A percentile compares a stretch with the other conserved stretches of the same genome.
These are phyloP conservation scores for Mycena metata DNA, from an alignment of 768 basidiomycete genomes.

Conservation along the genomic window DNA sequence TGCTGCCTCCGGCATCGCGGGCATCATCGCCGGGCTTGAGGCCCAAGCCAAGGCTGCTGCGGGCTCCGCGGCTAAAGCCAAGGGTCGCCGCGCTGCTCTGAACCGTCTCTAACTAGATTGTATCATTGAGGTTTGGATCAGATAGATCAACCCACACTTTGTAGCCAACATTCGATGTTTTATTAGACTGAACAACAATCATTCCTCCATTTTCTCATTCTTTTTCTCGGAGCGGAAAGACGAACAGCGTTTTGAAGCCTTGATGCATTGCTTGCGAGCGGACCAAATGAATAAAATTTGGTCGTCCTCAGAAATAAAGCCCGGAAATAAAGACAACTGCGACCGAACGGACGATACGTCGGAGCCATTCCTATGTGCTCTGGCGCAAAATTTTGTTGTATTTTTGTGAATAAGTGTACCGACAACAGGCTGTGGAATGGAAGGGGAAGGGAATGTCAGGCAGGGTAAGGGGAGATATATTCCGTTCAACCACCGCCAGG, in stretches of 20 bases:
- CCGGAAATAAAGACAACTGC: no score
- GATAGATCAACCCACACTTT: constrained; percentile 25
- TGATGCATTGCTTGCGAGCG: no score
- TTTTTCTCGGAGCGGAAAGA: no score
- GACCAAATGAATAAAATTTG: no score
- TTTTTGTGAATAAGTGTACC: no score
- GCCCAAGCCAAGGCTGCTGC: background rate
- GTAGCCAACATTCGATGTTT: constrained; percentile 15
- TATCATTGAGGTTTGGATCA: constrained; percentile 26
- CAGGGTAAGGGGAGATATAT: background rate
- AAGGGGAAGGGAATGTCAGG: background rate
- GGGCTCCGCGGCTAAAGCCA: background rate
- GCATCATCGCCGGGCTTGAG: constrained; percentile 8
- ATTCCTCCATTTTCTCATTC: background rate
- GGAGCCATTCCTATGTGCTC: no score
- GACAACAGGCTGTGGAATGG: background rate
- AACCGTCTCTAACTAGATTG: constrained; percentile 33
- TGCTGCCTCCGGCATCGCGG: background rate
- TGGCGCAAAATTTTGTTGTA: no score
- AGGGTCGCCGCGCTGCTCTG: constrained; percentile 1
- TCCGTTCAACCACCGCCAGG: background rate
- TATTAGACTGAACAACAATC: constrained; percentile 24
- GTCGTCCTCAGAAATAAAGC: no score
- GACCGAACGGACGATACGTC: no score
- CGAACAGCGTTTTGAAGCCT: no score